These are phyloP conservation scores for Russula compacta DNA, from an alignment of 768 basidiomycete species.

Conservation along the genomic window DNA sequence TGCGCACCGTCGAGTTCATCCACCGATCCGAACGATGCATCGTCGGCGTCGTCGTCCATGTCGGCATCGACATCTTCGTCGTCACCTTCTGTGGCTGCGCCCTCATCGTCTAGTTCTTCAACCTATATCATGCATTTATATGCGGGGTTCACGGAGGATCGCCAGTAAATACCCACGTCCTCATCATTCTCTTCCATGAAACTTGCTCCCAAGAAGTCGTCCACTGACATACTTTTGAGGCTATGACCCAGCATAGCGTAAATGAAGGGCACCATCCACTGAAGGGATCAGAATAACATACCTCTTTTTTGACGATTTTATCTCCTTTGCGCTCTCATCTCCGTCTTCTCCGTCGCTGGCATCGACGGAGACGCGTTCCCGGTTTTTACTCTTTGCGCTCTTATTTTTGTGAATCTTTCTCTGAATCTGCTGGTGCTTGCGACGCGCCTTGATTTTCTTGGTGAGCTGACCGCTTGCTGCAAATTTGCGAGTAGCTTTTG, in stretches of 20 bases:
- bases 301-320: slow-evolving; percentile 21
- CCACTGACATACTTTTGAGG: slow-evolving; percentile 57
- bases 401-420: slow-evolving; percentile 61
- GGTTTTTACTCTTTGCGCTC: slow-evolving; percentile 23
- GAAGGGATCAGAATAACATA: background rate
- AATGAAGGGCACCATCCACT: background rate
- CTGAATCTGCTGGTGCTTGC: slow-evolving; percentile 67
- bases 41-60: slow-evolving; percentile 45
- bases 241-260: slow-evolving; percentile 16
- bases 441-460: slow-evolving; percentile 75
- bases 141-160: background rate
- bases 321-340: slow-evolving; percentile 23
- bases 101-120: slow-evolving; percentile 29
- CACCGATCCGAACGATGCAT: slow-evolving; percentile 64
- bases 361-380: slow-evolving; percentile 23
- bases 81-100: slow-evolving; percentile 31
- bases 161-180: slow-evolving; percentile 29
- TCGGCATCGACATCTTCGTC: slow-evolving; percentile 31
- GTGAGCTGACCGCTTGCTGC: slow-evolving; percentile 82
- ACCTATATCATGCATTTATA: slow-evolving; percentile 19
- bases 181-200: slow-evolving; percentile 63
- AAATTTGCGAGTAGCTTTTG: slow-evolving; percentile 82
- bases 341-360: slow-evolving; percentile 19
- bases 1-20: slow-evolving; percentile 66
- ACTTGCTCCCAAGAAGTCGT: slow-evolving; percentile 61